Evolutionary conservation across 768 basidiomycete species (phyloP).

Genomic region (Cantharellus anzutake): DNA sequence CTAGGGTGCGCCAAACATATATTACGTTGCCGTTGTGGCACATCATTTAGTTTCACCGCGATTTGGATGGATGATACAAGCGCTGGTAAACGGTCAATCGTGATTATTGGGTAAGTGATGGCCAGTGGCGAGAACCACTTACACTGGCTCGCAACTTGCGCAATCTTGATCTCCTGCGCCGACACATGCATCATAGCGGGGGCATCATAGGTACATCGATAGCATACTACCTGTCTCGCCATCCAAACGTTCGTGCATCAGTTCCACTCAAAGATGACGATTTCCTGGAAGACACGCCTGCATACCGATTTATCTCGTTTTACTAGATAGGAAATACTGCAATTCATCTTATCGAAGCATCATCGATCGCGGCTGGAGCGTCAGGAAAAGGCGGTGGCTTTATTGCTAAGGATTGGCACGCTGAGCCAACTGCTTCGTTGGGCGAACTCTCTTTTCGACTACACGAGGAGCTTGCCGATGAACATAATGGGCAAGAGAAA

Average conservation of each 20-base stretch:
- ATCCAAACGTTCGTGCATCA: slow-evolving; percentile 7
- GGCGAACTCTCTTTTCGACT: slow-evolving; percentile 19
- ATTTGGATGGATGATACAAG: no score
- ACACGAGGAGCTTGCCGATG: slow-evolving; percentile 18
- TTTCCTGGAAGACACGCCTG: not conserved
- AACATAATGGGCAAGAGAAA: slow-evolving; percentile 16
- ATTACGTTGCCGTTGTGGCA: no score
- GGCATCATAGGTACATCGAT: slow-evolving; percentile 10
- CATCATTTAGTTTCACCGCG: no score
- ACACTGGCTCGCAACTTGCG: no score
- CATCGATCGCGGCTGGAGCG: slow-evolving; percentile 12
- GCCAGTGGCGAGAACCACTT: not conserved
- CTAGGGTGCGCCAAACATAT: no score
- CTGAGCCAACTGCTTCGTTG: slow-evolving; percentile 13
- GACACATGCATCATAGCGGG: slow-evolving; percentile 1
- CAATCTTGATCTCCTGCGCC: not conserved
- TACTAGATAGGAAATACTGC: slow-evolving; percentile 2
- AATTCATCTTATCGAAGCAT: slow-evolving; percentile 11
- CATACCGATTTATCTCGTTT: not conserved
- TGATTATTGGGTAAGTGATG: not conserved
- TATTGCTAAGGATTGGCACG: slow-evolving; percentile 26
- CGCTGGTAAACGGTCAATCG: slow-evolving; percentile 7
- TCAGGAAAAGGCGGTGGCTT: slow-evolving; percentile 18
- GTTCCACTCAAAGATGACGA: not conserved
- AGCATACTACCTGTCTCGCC: slow-evolving; percentile 17